Evolutionary conservation across 108 stramenopile species (phyloP).

Genomic region (Asterionellopsis glacialis): DNA sequence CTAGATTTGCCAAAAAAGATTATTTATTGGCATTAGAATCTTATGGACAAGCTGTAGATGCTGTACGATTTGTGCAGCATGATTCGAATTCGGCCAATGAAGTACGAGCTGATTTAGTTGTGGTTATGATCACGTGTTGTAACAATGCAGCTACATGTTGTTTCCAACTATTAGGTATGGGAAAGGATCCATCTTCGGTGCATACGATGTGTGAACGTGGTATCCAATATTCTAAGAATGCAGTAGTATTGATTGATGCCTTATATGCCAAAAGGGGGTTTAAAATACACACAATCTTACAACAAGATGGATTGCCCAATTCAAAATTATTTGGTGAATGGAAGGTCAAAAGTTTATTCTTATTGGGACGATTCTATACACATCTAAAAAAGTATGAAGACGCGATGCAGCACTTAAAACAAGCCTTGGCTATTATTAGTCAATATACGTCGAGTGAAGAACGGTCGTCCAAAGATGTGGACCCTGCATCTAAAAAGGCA

Average conservation of each 20-base stretch:
- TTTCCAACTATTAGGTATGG: conserved; percentile 22
- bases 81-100: conserved; percentile 53
- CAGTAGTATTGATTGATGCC: conserved; percentile 62
- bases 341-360: conserved; percentile 57
- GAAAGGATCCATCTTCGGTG: not conserved
- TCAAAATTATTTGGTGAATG: conserved; percentile 77
- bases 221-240: conserved; percentile 48
- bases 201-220: conserved; percentile 39
- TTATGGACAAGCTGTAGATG: conserved; percentile 62
- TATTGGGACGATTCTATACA: conserved; percentile 37
- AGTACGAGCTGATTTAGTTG: conserved; percentile 66
- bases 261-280: conserved; percentile 51
- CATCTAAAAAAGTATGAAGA: conserved; percentile 36
- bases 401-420: conserved; percentile 35
- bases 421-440: conserved; percentile 30
- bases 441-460: conserved; percentile 28
- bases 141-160: conserved; percentile 85
- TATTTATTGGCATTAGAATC: conserved; percentile 43
- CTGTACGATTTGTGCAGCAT: conserved; percentile 76
- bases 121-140: conserved; percentile 69
- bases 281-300: conserved; percentile 54
- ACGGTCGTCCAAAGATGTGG: not conserved
- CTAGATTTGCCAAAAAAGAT: conserved; percentile 39
- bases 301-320: conserved; percentile 43
- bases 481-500: conserved; percentile 4